Evolutionary conservation across 2,329 filamentous ascomycete species (phyloP), one percentile per base, ranked within the genome.

Genomic region (Incumbomyces delicatus): DNA sequence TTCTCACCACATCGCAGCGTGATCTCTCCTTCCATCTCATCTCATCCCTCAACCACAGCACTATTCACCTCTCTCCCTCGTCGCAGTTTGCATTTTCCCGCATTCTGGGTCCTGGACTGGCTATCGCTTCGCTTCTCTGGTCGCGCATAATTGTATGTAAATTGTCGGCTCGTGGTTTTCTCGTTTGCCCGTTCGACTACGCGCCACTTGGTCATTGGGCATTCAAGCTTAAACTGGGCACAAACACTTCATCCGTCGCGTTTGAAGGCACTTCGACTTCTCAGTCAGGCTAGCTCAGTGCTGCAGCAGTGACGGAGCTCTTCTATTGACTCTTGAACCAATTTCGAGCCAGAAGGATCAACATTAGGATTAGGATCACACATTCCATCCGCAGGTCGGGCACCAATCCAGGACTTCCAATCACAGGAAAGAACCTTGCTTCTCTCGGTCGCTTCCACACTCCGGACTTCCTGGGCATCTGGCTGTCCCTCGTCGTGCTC

Each of bases 61-160:
- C 17, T 38, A 35, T 36, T 32, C 39, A 40, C 47, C 33, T 41
- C 45, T 42, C 30, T 40, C 33, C 38, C 38, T 39, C 47, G 44
- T 41, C 22, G 43, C 40, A 36, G 36, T 32, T 41, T 47, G 40
- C 39, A 32, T 16, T 18, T 14, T 38, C 35, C 16, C 17, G 11
- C 16, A 20, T 38, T 14, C 34, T 6, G 34, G 34, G 14, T 14
- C 18, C 34, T 17, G 22, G 22, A 27, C 22, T 27, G 22, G 22
- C 22, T 27, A 27, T 27, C 22, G 22, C 8, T 27, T 27, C 22
- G 35, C 35, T 18, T 18, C 17, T 12, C 22, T 38, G 16, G 17
- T 27, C 4, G 22, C 22, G 22, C 22, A 27, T 27, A 27, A 27
- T 27, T 27, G 22, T 27, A 27, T 30, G 12, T 45, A 8, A 20